Conservation (phyloP, 768 basidiomycete genomes). For the Rossbeevera mucosa region DNA sequence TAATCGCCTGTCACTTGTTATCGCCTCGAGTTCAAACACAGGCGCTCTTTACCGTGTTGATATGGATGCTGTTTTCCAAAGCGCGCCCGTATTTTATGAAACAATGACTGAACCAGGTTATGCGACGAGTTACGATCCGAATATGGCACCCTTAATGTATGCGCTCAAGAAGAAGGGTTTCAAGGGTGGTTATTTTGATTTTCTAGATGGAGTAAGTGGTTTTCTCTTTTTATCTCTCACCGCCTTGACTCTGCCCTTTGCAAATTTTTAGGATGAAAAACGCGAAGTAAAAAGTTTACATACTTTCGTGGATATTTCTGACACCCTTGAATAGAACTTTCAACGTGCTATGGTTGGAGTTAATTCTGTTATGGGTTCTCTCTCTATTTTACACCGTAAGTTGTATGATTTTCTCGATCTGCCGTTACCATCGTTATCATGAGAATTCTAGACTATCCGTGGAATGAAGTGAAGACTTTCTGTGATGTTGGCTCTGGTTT, state of each 20-base stretch:
- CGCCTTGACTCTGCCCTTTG: neutral
- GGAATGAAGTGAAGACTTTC: slow-evolving; percentile 24
- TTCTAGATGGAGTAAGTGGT: slow-evolving; percentile 18
- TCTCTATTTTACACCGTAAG: slow-evolving; percentile 23
- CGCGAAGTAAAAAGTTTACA: slow-evolving; percentile 6
- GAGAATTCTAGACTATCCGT: slow-evolving; percentile 21
- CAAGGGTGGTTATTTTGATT: slow-evolving; percentile 18
- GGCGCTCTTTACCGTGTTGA: slow-evolving; percentile 9
- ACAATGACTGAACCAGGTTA: slow-evolving; percentile 23
- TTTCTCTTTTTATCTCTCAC: neutral
- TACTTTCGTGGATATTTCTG: neutral
- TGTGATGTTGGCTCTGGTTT: slow-evolving; percentile 29
- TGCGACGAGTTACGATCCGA: slow-evolving; percentile 19
- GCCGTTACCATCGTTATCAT: neutral
- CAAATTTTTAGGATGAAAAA: slow-evolving; percentile 7
- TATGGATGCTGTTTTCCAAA: slow-evolving; percentile 10
- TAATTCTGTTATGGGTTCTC: slow-evolving; percentile 18
- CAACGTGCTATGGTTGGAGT: slow-evolving; percentile 24
- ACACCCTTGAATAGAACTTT: slow-evolving; percentile 14
- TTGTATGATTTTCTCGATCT: neutral
- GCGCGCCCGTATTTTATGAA: slow-evolving; percentile 20
- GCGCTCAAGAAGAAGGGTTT: slow-evolving; percentile 15
- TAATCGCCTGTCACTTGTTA: slow-evolving; percentile 30
- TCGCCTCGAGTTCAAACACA: slow-evolving; percentile 10
- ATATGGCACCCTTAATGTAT: slow-evolving; percentile 20